phyloP scores from a whole-genome alignment of 805 yeast genomes.

The Suhomyces prunicola region DNA sequence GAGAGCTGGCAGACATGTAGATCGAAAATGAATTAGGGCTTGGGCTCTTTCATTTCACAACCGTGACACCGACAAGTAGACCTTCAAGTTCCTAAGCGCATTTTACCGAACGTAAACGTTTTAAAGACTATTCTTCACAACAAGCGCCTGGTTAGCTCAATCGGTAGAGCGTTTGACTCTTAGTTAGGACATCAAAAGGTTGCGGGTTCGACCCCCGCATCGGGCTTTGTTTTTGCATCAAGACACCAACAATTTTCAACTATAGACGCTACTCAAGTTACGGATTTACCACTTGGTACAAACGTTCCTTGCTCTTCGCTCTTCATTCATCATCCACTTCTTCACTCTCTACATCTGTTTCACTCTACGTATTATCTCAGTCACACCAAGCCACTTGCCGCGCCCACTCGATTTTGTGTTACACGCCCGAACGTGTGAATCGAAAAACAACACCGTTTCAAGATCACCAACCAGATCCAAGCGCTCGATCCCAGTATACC shows the following conservation, averaged over 20 bases:
- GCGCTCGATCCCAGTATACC: background rate
- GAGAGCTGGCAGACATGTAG: background rate
- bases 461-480: background rate
- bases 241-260: background rate
- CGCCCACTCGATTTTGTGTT: background rate
- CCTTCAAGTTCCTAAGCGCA: background rate
- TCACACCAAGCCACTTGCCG: background rate
- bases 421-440: background rate
- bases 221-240: background rate
- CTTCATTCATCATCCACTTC: background rate
- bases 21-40: background rate
- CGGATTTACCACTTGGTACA: too few species aligned
- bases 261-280: too few species aligned
- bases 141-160: background rate
- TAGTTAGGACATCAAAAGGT: background rate
- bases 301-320: background rate
- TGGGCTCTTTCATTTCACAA: background rate
- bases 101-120: too few species aligned
- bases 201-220: background rate
- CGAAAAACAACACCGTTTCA: background rate
- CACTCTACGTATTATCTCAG: background rate
- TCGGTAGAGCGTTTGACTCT: background rate
- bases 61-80: background rate
- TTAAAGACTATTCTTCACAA: too few species aligned
- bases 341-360: background rate